A percentile compares a stretch with the other conserved stretches of the same genome.
Evolutionary conservation across 2,329 filamentous ascomycete species (phyloP).

Genomic region (Talaromyces sp.): DNA sequence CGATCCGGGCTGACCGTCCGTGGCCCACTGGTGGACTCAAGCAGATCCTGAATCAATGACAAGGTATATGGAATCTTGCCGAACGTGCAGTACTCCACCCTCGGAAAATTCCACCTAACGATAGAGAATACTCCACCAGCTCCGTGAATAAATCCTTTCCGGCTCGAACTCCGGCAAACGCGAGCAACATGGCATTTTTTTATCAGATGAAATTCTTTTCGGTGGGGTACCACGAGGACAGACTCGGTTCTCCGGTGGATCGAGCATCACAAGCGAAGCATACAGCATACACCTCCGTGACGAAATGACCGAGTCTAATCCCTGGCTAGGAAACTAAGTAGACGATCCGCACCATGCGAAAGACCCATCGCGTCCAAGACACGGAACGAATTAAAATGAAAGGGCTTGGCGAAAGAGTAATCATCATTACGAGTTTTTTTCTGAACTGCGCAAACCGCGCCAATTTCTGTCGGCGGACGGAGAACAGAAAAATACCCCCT

Average conservation of each 20-base stretch:
- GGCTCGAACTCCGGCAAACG: neutral
- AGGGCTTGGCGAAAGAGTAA: neutral
- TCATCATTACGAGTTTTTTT: too few species aligned
- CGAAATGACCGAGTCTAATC: too few species aligned
- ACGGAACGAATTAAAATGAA: neutral
- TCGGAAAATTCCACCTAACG: neutral
- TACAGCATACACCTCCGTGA: too few species aligned
- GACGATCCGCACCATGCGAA: neutral
- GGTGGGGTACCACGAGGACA: too few species aligned
- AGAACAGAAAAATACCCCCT: too few species aligned
- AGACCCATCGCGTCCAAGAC: neutral
- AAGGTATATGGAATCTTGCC: neutral
- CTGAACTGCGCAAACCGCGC: neutral
- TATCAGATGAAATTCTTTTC: too few species aligned
- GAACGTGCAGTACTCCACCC: neutral
- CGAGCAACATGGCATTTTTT: too few species aligned
- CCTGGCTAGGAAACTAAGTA: too few species aligned
- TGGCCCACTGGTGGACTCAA: neutral
- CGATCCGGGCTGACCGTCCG: neutral
- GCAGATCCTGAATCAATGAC: neutral
- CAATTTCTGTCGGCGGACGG: neutral
- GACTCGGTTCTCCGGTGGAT: too few species aligned
- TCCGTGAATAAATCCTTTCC: neutral
- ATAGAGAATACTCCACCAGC: neutral
- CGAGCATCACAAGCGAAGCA: too few species aligned